These are phyloP conservation scores for Akanthomyces dipterigenus DNA, from an alignment of 2,329 filamentous ascomycete genomes.

Conservation along the genomic window DNA sequence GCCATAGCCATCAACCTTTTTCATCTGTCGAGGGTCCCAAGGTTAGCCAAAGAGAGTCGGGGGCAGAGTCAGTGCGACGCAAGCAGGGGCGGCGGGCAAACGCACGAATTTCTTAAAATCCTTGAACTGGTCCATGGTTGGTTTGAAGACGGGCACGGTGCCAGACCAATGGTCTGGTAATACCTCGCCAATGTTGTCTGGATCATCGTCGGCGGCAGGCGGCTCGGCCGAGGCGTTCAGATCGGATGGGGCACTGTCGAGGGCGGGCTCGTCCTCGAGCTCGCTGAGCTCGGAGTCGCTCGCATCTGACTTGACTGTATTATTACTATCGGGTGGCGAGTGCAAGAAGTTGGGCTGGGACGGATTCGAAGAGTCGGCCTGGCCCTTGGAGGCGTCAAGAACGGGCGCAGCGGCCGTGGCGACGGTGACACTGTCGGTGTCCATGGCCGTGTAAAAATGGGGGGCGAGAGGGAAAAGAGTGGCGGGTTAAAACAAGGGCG, in stretches of 20 bases:
- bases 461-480: constrained; percentile 5
- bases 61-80: not conserved
- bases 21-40: constrained; percentile 43
- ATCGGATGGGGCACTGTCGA: constrained; percentile 19
- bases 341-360: constrained; percentile 42
- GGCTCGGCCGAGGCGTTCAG: constrained; percentile 18
- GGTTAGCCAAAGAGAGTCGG: constrained; percentile 3
- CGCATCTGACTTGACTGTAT: constrained; percentile 49
- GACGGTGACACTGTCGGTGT: not conserved
- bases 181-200: constrained; percentile 68
- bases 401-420: constrained; percentile 14
- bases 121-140: constrained; percentile 89
- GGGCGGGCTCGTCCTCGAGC: constrained; percentile 48
- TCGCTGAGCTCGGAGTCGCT: constrained; percentile 63
- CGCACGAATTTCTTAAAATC: constrained; percentile 87
- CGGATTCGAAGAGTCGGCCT: constrained; percentile 30
- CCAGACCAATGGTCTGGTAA: constrained; percentile 86
- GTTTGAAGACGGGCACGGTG: constrained; percentile 87
- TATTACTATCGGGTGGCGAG: constrained; percentile 59
- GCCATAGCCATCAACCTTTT: constrained; percentile 84
- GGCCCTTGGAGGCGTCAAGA: constrained; percentile 21
- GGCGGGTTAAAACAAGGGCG: constrained; percentile 3
- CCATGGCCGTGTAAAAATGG: constrained; percentile 1
- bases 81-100: constrained; percentile 15
- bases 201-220: constrained; percentile 26